Evolutionary conservation across 345 rosid genomes (phyloP).

Genomic region (Euclidium syriacum): DNA sequence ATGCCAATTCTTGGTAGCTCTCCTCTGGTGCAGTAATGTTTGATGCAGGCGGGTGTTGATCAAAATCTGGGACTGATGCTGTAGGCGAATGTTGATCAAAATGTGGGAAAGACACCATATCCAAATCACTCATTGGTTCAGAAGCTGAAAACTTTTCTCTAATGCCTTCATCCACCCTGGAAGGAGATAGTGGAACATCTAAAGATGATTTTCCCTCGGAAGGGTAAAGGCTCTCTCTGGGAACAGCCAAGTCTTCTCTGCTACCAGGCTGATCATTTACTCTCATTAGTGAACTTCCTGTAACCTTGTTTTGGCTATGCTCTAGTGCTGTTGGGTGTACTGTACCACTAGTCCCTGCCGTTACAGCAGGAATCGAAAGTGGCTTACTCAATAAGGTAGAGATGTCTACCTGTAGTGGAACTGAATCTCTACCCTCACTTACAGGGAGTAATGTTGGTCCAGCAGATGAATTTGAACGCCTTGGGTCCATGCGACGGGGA

Average conservation of each 20-base stretch:
- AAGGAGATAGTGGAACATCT: constrained; percentile 47
- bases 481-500: constrained; percentile 97
- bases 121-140: constrained; percentile 41
- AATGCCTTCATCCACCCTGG: constrained; percentile 41
- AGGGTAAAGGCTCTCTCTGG: constrained; percentile 37
- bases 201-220: constrained; percentile 43
- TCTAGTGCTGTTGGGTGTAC: constrained; percentile 30
- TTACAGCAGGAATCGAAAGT: constrained; percentile 30
- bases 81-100: constrained; percentile 46
- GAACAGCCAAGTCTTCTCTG: constrained; percentile 42
- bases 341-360: constrained; percentile 37
- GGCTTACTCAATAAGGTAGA: constrained; percentile 46
- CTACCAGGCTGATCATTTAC: constrained; percentile 39
- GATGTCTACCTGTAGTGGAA: constrained; percentile 44
- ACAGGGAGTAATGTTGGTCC: constrained; percentile 40
- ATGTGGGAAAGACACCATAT: constrained; percentile 38
- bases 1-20: constrained; percentile 53
- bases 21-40: constrained; percentile 52
- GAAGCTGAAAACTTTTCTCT: constrained; percentile 39
- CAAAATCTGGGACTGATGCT: constrained; percentile 43
- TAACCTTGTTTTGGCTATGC: constrained; percentile 39
- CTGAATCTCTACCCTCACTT: constrained; percentile 42
- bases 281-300: constrained; percentile 38
- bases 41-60: constrained; percentile 42
- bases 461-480: constrained; percentile 46